These are phyloP conservation scores for Arachnomyces sp. DNA, from an alignment of 2,329 filamentous ascomycete genomes.

Conservation along the genomic window DNA sequence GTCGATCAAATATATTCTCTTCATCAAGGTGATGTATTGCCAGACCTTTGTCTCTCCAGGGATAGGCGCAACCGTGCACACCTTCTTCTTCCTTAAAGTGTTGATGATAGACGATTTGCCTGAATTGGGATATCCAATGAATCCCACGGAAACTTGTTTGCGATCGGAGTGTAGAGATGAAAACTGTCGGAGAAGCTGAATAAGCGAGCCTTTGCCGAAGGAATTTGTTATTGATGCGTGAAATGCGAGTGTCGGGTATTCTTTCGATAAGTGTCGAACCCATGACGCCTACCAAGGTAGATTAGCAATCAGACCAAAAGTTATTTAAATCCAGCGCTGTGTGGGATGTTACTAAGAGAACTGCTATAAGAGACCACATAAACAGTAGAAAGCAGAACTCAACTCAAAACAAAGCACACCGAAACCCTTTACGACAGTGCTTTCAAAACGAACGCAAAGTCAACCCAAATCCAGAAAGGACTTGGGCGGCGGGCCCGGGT, in stretches of 20 bases:
- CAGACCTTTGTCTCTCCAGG: slow-evolving; percentile 96
- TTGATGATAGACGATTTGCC: slow-evolving; percentile 98
- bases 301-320: slow-evolving; percentile 20
- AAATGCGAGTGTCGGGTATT: slow-evolving; percentile 90
- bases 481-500: slow-evolving; percentile 63
- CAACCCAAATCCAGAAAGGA: slow-evolving; percentile 58
- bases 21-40: slow-evolving; percentile 96
- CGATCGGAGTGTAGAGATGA: slow-evolving; percentile 79
- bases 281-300: slow-evolving; percentile 66
- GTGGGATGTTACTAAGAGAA: slow-evolving; percentile 99
- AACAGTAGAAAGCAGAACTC: slow-evolving; percentile 66
- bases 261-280: slow-evolving; percentile 81
- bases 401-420: slow-evolving; percentile 94
- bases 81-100: slow-evolving; percentile 86
- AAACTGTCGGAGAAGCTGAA: slow-evolving; percentile 87
- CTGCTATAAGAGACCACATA: slow-evolving; percentile 57
- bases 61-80: slow-evolving; percentile 87
- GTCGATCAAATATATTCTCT: slow-evolving; percentile 89
- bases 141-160: slow-evolving; percentile 89
- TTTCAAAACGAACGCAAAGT: slow-evolving; percentile 83
- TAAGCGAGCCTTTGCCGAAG: slow-evolving; percentile 92
- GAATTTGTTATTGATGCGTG: slow-evolving; percentile 91
- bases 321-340: slow-evolving; percentile 51
- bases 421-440: slow-evolving; percentile 63
- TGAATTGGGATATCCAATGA: slow-evolving; percentile 85